A percentile compares a stretch with the other conserved stretches of the same genome.
phyloP scores from a whole-genome alignment of 331 rosid genomes.

The Saraca asoca region DNA sequence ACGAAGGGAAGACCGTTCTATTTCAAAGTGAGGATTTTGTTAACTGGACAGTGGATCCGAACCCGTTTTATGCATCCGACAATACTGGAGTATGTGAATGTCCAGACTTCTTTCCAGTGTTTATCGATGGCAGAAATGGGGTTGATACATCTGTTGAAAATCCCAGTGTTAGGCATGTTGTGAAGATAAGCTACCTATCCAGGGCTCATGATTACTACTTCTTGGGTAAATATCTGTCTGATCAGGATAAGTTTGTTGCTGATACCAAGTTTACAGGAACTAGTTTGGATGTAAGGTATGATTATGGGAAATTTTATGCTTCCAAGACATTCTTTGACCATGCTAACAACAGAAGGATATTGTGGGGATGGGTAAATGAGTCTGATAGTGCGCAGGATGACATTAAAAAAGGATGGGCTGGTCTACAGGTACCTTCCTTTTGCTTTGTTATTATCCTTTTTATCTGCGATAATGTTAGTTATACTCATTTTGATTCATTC shows the following conservation, averaged over 20 bases:
- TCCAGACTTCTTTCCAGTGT: slow-evolving; percentile 80
- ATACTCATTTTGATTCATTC: no score
- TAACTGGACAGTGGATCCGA: slow-evolving; percentile 49
- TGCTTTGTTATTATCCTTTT: no score
- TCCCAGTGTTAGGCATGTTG: slow-evolving; percentile 58
- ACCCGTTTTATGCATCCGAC: slow-evolving; percentile 52
- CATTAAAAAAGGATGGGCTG: slow-evolving; percentile 82
- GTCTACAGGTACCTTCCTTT: slow-evolving; percentile 27
- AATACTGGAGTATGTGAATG: slow-evolving; percentile 74
- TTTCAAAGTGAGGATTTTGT: slow-evolving; percentile 62
- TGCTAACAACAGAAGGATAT: slow-evolving; percentile 57
- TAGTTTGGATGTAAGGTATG: slow-evolving; percentile 59
- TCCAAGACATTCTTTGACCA: slow-evolving; percentile 83
- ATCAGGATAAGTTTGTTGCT: slow-evolving; percentile 52
- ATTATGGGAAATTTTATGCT: slow-evolving; percentile 87
- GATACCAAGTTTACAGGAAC: slow-evolving; percentile 54
- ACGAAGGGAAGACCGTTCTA: slow-evolving; percentile 57
- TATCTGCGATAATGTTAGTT: no score
- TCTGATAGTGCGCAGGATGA: slow-evolving; percentile 58
- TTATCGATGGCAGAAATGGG: slow-evolving; percentile 42
- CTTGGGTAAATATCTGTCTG: slow-evolving; percentile 52
- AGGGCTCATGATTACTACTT: slow-evolving; percentile 62
- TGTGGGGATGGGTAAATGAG: slow-evolving; percentile 93
- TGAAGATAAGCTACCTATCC: slow-evolving; percentile 56
- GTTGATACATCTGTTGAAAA: slow-evolving; percentile 54